Percentiles rank a stretch among this genome's conserved stretches.
These are phyloP conservation scores for Geosmithia flava DNA, from an alignment of 2,329 filamentous ascomycete genomes.

Conservation along the genomic window DNA sequence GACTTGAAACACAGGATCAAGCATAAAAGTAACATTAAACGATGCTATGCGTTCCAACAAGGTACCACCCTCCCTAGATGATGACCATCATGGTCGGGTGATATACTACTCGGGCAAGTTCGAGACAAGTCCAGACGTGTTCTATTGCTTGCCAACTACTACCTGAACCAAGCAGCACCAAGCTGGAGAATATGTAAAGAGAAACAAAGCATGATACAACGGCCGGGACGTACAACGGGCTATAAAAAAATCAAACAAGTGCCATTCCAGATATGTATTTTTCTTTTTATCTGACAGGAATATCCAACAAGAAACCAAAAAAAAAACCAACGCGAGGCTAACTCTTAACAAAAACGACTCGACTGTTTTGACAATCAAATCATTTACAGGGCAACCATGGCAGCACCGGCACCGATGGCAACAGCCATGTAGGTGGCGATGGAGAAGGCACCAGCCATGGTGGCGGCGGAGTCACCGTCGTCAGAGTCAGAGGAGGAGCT, in stretches of 20 bases:
- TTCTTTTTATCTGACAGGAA: not conserved
- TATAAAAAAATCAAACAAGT: not conserved
- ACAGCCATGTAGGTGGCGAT: constrained; percentile 38
- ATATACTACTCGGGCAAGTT: no score
- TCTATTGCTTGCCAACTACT: no score
- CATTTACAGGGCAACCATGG: constrained; percentile 40
- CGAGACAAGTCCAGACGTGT: no score
- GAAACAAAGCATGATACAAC: no score
- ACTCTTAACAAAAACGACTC: not conserved
- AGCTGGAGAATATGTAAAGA: no score
- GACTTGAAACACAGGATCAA: no score
- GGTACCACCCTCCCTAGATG: no score
- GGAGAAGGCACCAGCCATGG: constrained; percentile 25
- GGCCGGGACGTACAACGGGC: not conserved
- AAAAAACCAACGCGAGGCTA: not conserved
- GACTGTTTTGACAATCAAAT: not conserved
- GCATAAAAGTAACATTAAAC: no score
- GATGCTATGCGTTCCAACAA: no score
- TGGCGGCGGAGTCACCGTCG: constrained; percentile 17
- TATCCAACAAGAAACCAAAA: not conserved
- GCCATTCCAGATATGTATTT: not conserved
- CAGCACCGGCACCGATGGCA: constrained; percentile 38
- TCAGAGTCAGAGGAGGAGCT: constrained; percentile 14
- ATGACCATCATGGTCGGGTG: no score
- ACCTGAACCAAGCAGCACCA: no score